Evolutionary conservation across 768 basidiomycete species (phyloP).

Genomic region (Mycena venus): DNA sequence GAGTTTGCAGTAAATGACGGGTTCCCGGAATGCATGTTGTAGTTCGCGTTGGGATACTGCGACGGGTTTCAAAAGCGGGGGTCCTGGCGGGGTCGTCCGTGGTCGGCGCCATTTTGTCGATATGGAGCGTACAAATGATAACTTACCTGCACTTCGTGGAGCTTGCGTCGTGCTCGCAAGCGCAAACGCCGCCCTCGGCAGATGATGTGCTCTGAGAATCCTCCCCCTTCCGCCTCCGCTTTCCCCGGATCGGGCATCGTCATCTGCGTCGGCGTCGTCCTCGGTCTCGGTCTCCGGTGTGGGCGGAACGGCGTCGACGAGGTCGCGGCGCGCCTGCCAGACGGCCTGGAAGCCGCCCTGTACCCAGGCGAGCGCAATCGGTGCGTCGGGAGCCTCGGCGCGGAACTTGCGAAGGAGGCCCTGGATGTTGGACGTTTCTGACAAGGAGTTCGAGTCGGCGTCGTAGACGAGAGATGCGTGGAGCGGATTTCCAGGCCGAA

Average conservation of each 20-base stretch:
- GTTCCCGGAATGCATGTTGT: too few relatives aligned
- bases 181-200: constrained; percentile 77
- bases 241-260: constrained; percentile 40
- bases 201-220: constrained; percentile 67
- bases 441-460: constrained; percentile 74
- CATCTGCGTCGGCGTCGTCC: constrained; percentile 60
- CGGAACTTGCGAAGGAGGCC: constrained; percentile 85
- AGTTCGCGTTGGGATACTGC: not conserved
- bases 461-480: constrained; percentile 88
- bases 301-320: constrained; percentile 66
- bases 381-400: constrained; percentile 62
- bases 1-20: too few relatives aligned
- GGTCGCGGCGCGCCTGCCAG: constrained; percentile 63
- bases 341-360: constrained; percentile 87
- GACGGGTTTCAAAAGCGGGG: not conserved
- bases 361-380: constrained; percentile 75
- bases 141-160: constrained; percentile 39
- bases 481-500: constrained; percentile 66
- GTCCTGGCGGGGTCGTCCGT: constrained; percentile 21
- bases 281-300: constrained; percentile 65
- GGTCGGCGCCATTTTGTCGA: too few relatives aligned
- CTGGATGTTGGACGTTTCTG: constrained; percentile 75
- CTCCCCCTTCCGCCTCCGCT: too few relatives aligned
- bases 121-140: not conserved
- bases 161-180: constrained; percentile 57